Percentiles rank a stretch among this genome's conserved stretches.
These are phyloP conservation scores for Aureobasidium melanogenum DNA, from an alignment of 2,329 filamentous ascomycete genomes.

Conservation along the genomic window DNA sequence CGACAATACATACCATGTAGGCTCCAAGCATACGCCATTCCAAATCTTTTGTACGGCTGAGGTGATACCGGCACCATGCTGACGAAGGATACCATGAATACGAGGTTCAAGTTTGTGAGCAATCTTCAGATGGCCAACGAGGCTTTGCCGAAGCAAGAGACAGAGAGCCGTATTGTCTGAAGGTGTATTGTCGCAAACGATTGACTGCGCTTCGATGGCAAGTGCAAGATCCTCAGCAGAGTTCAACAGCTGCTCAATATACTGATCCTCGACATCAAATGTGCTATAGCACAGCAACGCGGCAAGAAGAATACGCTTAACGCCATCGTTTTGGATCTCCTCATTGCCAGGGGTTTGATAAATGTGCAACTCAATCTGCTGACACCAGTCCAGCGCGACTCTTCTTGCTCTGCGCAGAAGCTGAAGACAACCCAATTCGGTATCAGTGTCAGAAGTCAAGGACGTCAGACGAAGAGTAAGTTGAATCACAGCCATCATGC, in stretches of 20 bases:
- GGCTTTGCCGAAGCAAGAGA: conserved; percentile 26
- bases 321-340: neutral
- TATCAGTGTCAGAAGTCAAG: conserved; percentile 8
- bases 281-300: conserved; percentile 49
- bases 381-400: conserved; percentile 44
- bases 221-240: conserved; percentile 15
- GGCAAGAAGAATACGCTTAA: conserved; percentile 33
- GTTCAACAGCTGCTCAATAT: conserved; percentile 15
- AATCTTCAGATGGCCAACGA: conserved; percentile 42
- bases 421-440: conserved; percentile 1
- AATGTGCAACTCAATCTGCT: conserved; percentile 39
- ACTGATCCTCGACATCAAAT: conserved; percentile 26
- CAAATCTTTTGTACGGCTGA: neutral
- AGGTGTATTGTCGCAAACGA: conserved; percentile 40
- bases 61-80: neutral
- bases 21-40: neutral
- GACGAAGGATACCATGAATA: neutral
- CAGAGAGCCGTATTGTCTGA: conserved; percentile 30
- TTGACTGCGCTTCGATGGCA: conserved; percentile 34
- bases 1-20: neutral
- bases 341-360: conserved; percentile 24
- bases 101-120: conserved; percentile 20
- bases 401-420: conserved; percentile 34
- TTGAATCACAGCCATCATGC: conserved; percentile 51
- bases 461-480: conserved; percentile 26